Base-by-base conservation (phyloP, 768 basidiomycete genomes). In the Piloderma croceum region DNA sequence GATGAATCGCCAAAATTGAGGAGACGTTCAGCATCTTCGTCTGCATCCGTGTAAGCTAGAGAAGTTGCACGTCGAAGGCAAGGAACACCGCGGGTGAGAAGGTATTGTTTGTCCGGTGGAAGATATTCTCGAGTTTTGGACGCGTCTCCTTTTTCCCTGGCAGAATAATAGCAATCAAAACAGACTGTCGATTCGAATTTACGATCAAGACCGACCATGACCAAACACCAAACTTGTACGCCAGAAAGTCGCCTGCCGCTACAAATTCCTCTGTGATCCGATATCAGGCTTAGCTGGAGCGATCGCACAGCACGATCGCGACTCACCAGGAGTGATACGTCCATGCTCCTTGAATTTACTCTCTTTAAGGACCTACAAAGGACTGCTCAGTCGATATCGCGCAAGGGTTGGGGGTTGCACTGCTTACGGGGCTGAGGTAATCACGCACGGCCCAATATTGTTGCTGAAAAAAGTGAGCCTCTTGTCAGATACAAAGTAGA, bases 291-390 rank as follows among this genome's bases (percentile, higher is more conserved):
- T 38, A 41, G 38, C 39, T 48, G 51, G 13, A 24, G 32, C 11
- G 19, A 23, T 39, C 21, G 20, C 12, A 22, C 31, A 36, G 18
- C 27, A 18, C 7, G 36, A 51, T 43, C 20, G 20, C 21, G 27
- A 62, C 76, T 46, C 41, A 91, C 90, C 91, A 46, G 91, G 92
- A 13, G 88, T 96, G 51, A 97, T 93, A 39, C 93, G 76, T 6
- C 96, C 96, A 55, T 94, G 90, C 63, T 99, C 96, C 62, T 94
- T 97, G 74, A 99, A 99, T 62, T 98, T 98, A 69, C 88, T 91
- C 68, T 98, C 93, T 57, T 83, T 90, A 50, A 98, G 77, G 18
- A 99, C 92, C 91, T 96, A 61, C 3, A 22, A 47, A 21, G 32
- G 33, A 31, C 50, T 47, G 29, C 59, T 50, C 44, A 53, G 59